Evolutionary conservation across 2,329 filamentous ascomycete species (phyloP).

Genomic region (Paraphaeosphaeria sporulosa): DNA sequence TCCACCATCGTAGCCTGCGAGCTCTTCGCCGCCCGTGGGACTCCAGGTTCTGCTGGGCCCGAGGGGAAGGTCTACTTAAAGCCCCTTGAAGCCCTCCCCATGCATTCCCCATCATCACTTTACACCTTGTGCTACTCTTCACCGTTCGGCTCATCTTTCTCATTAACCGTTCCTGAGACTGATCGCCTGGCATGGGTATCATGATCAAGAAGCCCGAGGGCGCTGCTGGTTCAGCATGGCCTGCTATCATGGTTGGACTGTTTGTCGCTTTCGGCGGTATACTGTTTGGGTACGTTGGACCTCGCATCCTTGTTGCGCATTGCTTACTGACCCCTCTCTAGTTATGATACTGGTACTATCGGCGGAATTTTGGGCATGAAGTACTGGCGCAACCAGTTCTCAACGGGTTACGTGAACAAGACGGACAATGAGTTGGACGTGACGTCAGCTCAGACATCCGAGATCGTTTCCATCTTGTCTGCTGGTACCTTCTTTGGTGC

Average conservation of each 20-base stretch:
- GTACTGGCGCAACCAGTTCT: slow-evolving; percentile 71
- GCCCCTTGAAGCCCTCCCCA: slow-evolving; percentile 5
- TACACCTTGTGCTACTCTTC: slow-evolving; percentile 14
- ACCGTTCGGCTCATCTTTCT: slow-evolving; percentile 21
- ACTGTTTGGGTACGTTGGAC: slow-evolving; percentile 46
- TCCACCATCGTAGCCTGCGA: slow-evolving; percentile 7
- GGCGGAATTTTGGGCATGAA: slow-evolving; percentile 74
- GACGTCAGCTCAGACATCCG: slow-evolving; percentile 65
- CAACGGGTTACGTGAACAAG: slow-evolving; percentile 43
- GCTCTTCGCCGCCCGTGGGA: slow-evolving; percentile 5
- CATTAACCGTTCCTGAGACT: slow-evolving; percentile 17
- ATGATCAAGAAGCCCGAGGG: slow-evolving; percentile 73
- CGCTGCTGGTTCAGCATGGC: slow-evolving; percentile 65
- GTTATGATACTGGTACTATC: slow-evolving; percentile 51
- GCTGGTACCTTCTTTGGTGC: slow-evolving; percentile 81
- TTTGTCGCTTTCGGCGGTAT: slow-evolving; percentile 58
- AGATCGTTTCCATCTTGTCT: slow-evolving; percentile 83
- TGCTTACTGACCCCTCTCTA: slow-evolving; percentile 22
- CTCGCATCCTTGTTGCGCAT: background rate
- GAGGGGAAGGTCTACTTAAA: slow-evolving; percentile 17
- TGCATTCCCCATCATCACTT: slow-evolving; percentile 3
- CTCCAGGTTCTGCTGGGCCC: slow-evolving; percentile 1
- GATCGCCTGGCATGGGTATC: slow-evolving; percentile 39
- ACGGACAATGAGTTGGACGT: slow-evolving; percentile 49
- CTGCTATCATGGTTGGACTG: slow-evolving; percentile 49